Conservation (phyloP, 2,329 filamentous ascomycete species). For the Paecilomyces variotii region DNA sequence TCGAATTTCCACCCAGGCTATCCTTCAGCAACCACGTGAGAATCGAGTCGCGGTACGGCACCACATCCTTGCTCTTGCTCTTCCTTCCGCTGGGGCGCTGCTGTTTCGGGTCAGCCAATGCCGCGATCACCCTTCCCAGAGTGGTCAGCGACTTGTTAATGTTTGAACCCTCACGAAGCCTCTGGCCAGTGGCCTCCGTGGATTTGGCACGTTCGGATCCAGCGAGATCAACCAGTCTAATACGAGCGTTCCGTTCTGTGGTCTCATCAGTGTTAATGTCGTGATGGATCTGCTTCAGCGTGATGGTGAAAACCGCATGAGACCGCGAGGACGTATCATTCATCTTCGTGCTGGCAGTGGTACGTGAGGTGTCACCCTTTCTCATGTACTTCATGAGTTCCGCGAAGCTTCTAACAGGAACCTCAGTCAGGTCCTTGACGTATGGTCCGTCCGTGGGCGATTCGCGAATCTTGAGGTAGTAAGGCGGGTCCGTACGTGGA, state of each 20-base stretch:
- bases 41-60: conserved; percentile 88
- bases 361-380: conserved; percentile 77
- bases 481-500: conserved; percentile 67
- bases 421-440: conserved; percentile 91
- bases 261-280: conserved; percentile 97
- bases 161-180: conserved; percentile 88
- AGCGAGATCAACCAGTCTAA: conserved; percentile 88
- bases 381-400: conserved; percentile 91
- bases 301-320: conserved; percentile 96
- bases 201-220: conserved; percentile 92
- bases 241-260: conserved; percentile 86
- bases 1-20: conserved; percentile 89
- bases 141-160: conserved; percentile 99
- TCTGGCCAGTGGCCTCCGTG: conserved; percentile 86
- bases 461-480: conserved; percentile 96
- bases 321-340: conserved; percentile 96
- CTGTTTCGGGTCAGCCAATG: conserved; percentile 67
- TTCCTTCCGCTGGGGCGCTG: conserved; percentile 48
- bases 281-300: conserved; percentile 96
- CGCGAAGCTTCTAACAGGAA: conserved; percentile 75
- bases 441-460: conserved; percentile 92
- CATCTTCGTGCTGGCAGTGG: conserved; percentile 94
- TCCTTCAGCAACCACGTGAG: conserved; percentile 87
- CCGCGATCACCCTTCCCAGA: conserved; percentile 88
- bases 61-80: conserved; percentile 60